Evolutionary conservation across 1,284 basidiomycete genomes (phyloP), one percentile per base, ranked within the genome.

Genomic region (Tilletia horrida): DNA sequence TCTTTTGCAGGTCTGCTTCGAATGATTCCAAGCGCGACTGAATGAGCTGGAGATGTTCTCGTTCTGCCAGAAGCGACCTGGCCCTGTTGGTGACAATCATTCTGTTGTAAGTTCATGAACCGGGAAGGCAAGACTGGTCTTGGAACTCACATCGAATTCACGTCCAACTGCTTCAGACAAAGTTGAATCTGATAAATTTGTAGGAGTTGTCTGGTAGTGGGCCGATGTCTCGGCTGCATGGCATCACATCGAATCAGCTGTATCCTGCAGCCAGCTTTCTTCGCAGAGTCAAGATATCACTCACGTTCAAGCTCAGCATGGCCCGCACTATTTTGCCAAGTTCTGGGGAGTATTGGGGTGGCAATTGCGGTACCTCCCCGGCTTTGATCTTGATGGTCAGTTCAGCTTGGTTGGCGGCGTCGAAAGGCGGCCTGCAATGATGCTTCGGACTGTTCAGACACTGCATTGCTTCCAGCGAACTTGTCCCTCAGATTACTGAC

Each of bases 381-480:
- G 91, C 91, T 66, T 91, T 86, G 78, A 95, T 91, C 68, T 89
- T 86, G 70, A 89, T 88, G 66, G 89, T 91, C 13, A 94, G 85
- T 78, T 94, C 91, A 0, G 87, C 86, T 71, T 93, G 92, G 0
- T 91, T 92, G 80, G 91, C 89, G 0, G 92, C 92, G 83, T 93
- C 91, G 75, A 94, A 94, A 11, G 92, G 92, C 0, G 92, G 92
- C 74, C 83, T 83, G 25, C 4, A 27, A 11, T 11, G 35, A 40
- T 40, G 6, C 4, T 11, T 40, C 35, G 35, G 6, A 6, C 6
- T 11, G 35, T 40, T 40, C 35, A 40, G 35, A 40, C 11, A 11
- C 35, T 40, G 11, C 35, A 40, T 4, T 40, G 11, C 11, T 4
- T 4, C 6, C 4, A 40, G 35, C 35, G 35, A 40, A 6, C 6